Base-by-base conservation (phyloP, 768 basidiomycete species). In the Tylopilus sp. region DNA sequence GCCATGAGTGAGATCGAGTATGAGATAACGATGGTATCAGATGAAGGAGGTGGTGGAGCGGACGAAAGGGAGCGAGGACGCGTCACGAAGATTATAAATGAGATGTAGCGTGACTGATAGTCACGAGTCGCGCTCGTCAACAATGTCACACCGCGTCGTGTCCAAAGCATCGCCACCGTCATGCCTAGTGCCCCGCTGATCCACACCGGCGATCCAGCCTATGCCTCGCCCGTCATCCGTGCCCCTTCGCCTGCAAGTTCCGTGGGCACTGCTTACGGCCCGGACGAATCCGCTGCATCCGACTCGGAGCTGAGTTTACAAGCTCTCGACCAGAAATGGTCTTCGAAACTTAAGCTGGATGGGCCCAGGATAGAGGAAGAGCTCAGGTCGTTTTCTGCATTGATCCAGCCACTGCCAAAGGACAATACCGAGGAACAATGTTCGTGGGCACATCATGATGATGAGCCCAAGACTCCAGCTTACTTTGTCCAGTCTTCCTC, bases 161-260 rank as follows among this genome's bases (percentile, higher is more conserved):
- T 26, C 33, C 21, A 28, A 43, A 44, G 45, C 44, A 14, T 38
- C 37, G 22, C 5, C 19, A n/a, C 19, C 22, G 6, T 19, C 12
- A 52, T 73, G 71, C 66, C 65, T 30, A 66, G 58, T 12, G 52
- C 65, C 16, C 65, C 69, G 22, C 54, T 63, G 1, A 72, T 71
- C 36, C 69, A 72, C 47, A 45, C 61, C 2, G 65, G 67, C 30
- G 71, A 71, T 43, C 72, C 72, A 29, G 71, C 70, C 2, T 79
- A 79, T 53, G 77, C 72, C 29, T 69, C 78, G 2, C 77, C 78
- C 3, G 66, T 79, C 52, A 71, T 78, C 21, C 74, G 78, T 31
- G 70, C 74, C 9, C 72, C 76, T 6, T 79, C 78, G 3, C 78
- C 78, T 28, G 74, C 74, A 9, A 76, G 74, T 46, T 76, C 78